Evolutionary conservation across 2,329 filamentous ascomycete species (phyloP), one percentile per base, ranked within the genome.

Genomic region (Sclerotinia borealis): DNA sequence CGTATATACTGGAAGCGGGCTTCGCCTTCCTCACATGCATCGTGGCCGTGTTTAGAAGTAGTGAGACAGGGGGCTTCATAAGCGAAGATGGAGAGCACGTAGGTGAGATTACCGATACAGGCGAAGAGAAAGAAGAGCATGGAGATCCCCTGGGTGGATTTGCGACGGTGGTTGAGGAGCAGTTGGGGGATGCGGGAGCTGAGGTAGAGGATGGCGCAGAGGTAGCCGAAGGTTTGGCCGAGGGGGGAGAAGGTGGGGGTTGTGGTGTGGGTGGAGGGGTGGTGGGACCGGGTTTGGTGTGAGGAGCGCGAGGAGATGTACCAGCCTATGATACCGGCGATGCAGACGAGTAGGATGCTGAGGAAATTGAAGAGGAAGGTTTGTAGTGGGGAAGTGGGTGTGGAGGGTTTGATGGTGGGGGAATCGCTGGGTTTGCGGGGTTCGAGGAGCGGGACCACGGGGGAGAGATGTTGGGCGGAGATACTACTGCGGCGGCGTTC

Each of bases 91-190:
- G 89, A 93, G 43, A 96, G 79, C 22, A 97, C 93, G 72, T 96
- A 98, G 0, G 93, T 97, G 68, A 96, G 76, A 75, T 99, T 99
- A 2, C 95, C 95, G 7, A 98, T 85, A 74, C 93, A 98, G 5
- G 95, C 95, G 75, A 99, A 98, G 27, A 98, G 80, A 79, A 98
- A 98, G 78, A 98, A 99, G 13, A 98, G 83, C 78, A 97, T 87
- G 68, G 90, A 93, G 25, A 99, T 88, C 4, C 95, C 95, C 63
- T 98, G 93, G 1, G 93, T 97, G 49, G 89, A 93, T 78, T 96
- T 96, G 67, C 95, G 88, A 25, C 91, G 86, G 79, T 91, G 96
- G 76, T 98, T 99, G 60, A 98, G 85, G 9, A 97, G 81, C 1
- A 99, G 81, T 78, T 99, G 95, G 0, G 95, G 95, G 8, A 98